Conservation (phyloP, 164 flowering plant genomes). For the Macadamia integrifolia region DNA sequence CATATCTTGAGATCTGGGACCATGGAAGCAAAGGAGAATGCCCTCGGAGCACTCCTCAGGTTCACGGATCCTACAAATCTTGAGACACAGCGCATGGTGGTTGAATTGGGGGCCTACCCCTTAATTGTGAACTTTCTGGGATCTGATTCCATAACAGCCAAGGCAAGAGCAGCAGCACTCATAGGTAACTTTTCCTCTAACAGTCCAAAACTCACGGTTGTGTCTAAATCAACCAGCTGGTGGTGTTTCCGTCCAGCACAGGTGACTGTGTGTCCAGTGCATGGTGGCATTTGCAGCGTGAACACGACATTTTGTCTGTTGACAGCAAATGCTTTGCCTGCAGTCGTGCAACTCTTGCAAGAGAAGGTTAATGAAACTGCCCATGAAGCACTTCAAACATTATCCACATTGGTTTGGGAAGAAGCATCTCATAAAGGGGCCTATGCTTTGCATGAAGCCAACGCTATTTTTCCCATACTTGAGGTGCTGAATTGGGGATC, state of each 20-base stretch:
- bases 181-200: slow-evolving; percentile 53
- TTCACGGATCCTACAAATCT: slow-evolving; percentile 57
- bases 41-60: slow-evolving; percentile 58
- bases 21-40: slow-evolving; percentile 62
- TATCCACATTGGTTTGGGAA: slow-evolving; percentile 50
- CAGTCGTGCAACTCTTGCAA: slow-evolving; percentile 38
- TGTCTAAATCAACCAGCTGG: slow-evolving; percentile 17
- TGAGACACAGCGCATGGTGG: slow-evolving; percentile 42
- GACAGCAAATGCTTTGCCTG: slow-evolving; percentile 52
- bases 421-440: slow-evolving; percentile 36
- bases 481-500: slow-evolving; percentile 53
- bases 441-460: slow-evolving; percentile 40
- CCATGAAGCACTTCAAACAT: slow-evolving; percentile 52
- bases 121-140: slow-evolving; percentile 42
- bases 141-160: slow-evolving; percentile 38
- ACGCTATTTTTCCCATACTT: slow-evolving; percentile 40
- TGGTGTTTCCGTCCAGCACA: slow-evolving; percentile 29
- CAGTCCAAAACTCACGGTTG: slow-evolving; percentile 30
- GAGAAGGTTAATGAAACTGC: slow-evolving; percentile 46
- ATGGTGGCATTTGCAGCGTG: slow-evolving; percentile 47
- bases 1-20: slow-evolving; percentile 39
- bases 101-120: slow-evolving; percentile 44
- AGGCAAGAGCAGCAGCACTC: slow-evolving; percentile 63
- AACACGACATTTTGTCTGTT: slow-evolving; percentile 48
- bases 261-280: slow-evolving; percentile 35